phyloP scores from a whole-genome alignment of 164 flowering plant genomes.

The Annona cherimola region DNA sequence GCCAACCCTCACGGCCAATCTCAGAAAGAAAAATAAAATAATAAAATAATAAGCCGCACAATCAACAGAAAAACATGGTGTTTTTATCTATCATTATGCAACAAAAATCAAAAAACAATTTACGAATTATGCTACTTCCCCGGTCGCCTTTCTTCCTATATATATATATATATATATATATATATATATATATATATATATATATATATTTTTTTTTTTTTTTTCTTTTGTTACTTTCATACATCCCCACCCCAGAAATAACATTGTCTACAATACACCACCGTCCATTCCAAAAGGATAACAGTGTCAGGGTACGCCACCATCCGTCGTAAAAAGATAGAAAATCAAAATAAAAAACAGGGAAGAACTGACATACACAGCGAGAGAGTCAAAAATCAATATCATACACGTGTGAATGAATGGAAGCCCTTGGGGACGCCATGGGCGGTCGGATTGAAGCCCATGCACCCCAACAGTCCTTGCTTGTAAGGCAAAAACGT shows the following conservation, averaged over 20 bases:
- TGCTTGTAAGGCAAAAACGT: slow-evolving; percentile 81
- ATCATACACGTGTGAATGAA: slow-evolving; percentile 4
- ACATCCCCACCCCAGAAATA: background rate
- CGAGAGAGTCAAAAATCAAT: background rate
- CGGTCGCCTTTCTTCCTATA: too few relatives aligned
- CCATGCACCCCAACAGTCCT: slow-evolving; percentile 60
- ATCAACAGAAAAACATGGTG: too few relatives aligned
- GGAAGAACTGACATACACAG: background rate
- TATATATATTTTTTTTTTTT: too few relatives aligned
- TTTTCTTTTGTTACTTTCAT: too few relatives aligned
- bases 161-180: too few relatives aligned
- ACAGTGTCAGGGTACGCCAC: background rate
- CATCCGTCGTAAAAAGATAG: background rate
- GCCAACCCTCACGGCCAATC: too few relatives aligned
- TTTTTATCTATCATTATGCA: too few relatives aligned
- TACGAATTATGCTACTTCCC: too few relatives aligned
- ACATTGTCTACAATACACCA: background rate
- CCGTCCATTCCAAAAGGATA: background rate
- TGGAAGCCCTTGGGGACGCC: slow-evolving; percentile 45
- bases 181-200: too few relatives aligned
- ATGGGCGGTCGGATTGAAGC: slow-evolving; percentile 47
- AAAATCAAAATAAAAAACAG: background rate
- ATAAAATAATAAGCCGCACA: too few relatives aligned
- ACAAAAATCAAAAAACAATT: too few relatives aligned
- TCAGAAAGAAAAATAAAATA: too few relatives aligned